Percentiles rank a stretch among this genome's conserved stretches.
phyloP scores from a whole-genome alignment of 2,329 filamentous ascomycete species.

The Exophiala dermatitidis region DNA sequence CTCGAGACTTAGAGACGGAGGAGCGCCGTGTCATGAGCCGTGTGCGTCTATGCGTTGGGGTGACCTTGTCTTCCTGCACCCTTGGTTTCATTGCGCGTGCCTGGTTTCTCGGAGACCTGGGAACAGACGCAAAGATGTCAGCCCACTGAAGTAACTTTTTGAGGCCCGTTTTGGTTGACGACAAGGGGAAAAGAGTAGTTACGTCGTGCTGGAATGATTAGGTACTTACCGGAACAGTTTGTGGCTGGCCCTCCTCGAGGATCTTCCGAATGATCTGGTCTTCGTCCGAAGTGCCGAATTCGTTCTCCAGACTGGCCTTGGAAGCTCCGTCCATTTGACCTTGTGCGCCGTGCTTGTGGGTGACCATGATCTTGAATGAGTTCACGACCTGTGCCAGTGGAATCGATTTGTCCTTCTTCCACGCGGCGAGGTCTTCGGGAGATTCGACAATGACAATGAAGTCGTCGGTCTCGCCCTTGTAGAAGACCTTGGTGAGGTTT shows the following conservation, averaged over 20 bases:
- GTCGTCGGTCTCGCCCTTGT: slow-evolving; percentile 66
- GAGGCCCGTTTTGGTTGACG: no score
- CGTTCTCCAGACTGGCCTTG: slow-evolving; percentile 66
- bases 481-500: slow-evolving; percentile 76
- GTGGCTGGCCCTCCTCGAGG: slow-evolving; percentile 64
- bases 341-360: slow-evolving; percentile 80
- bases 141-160: background rate
- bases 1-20: background rate
- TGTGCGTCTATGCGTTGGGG: slow-evolving; percentile 12
- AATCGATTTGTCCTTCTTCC: slow-evolving; percentile 66
- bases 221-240: slow-evolving; percentile 51
- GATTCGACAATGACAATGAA: slow-evolving; percentile 61
- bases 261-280: slow-evolving; percentile 80
- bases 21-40: background rate
- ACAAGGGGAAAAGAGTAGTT: no score
- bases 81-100: slow-evolving; percentile 24
- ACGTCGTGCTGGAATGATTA: no score
- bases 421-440: slow-evolving; percentile 62
- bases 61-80: slow-evolving; percentile 21
- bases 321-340: slow-evolving; percentile 71
- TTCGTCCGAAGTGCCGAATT: slow-evolving; percentile 75
- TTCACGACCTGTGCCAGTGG: slow-evolving; percentile 80
- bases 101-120: slow-evolving; percentile 18
- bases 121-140: background rate
- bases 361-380: slow-evolving; percentile 81